These are phyloP conservation scores for Venturia oleaginea DNA, from an alignment of 2,329 filamentous ascomycete genomes.

Conservation along the genomic window DNA sequence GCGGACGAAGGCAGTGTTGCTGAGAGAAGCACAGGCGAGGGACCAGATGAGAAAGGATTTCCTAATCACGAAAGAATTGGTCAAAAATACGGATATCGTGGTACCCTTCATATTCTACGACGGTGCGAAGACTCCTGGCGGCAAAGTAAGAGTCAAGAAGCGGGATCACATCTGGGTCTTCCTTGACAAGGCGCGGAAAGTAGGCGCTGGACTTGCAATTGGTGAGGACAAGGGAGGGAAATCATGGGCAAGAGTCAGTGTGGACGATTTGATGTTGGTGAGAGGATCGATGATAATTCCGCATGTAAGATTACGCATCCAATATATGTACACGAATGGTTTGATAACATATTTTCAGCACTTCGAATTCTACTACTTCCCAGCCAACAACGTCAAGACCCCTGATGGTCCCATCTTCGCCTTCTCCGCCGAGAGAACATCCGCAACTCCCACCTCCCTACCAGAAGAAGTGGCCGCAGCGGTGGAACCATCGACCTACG, in stretches of 20 bases:
- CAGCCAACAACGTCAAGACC: slow-evolving; percentile 74
- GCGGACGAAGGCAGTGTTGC: slow-evolving; percentile 65
- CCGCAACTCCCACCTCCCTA: slow-evolving; percentile 27
- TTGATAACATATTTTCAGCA: slow-evolving; percentile 50
- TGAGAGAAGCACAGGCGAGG: slow-evolving; percentile 68
- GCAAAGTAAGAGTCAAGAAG: slow-evolving; percentile 79
- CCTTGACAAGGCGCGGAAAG: slow-evolving; percentile 80
- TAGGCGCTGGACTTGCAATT: slow-evolving; percentile 74
- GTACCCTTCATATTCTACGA: slow-evolving; percentile 98
- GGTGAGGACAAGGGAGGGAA: slow-evolving; percentile 58
- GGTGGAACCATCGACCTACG: slow-evolving; percentile 25
- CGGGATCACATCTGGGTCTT: slow-evolving; percentile 91
- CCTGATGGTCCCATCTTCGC: slow-evolving; percentile 72
- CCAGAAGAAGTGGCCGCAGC: slow-evolving; percentile 5
- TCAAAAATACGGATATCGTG: slow-evolving; percentile 80
- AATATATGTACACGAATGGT: background rate
- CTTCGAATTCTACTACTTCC: slow-evolving; percentile 95
- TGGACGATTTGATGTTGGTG: slow-evolving; percentile 92
- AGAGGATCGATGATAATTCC: slow-evolving; percentile 85
- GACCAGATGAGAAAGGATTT: slow-evolving; percentile 74
- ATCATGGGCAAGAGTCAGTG: slow-evolving; percentile 87
- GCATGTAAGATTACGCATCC: slow-evolving; percentile 56
- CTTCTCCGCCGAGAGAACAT: slow-evolving; percentile 49
- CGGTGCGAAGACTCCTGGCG: slow-evolving; percentile 79
- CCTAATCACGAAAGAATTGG: slow-evolving; percentile 67